These are phyloP conservation scores for Corynespora cassiicola DNA, from an alignment of 2,329 filamentous ascomycete species.

Conservation along the genomic window DNA sequence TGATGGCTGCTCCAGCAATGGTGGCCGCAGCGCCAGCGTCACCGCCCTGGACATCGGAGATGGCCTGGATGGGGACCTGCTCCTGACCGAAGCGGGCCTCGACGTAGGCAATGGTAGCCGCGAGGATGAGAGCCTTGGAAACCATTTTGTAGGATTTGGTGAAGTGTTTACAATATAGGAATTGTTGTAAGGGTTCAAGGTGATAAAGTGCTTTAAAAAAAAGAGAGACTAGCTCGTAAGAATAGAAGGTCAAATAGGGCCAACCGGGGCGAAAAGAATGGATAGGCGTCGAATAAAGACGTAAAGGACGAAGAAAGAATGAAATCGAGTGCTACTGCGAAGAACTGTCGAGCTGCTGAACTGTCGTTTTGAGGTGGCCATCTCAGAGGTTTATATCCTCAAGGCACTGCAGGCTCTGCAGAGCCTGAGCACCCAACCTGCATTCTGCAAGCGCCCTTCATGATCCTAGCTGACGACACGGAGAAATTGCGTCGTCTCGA, in stretches of 20 bases:
- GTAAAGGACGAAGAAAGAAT: constrained; percentile 24
- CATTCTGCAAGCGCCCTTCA: constrained; percentile 19
- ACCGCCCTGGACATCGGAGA: constrained; percentile 62
- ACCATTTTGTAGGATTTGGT: constrained; percentile 31
- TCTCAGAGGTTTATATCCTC: constrained; percentile 33
- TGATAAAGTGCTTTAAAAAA: constrained; percentile 16
- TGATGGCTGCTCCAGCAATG: constrained; percentile 67
- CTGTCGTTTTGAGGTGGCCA: constrained; percentile 15
- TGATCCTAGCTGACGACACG: constrained; percentile 6
- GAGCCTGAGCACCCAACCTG: not conserved
- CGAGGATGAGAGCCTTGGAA: constrained; percentile 38
- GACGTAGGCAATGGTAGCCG: constrained; percentile 41
- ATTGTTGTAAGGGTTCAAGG: constrained; percentile 18
- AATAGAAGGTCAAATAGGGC: constrained; percentile 22
- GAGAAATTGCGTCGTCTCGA: constrained; percentile 37
- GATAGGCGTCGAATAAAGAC: too few relatives aligned
- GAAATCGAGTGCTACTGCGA: constrained; percentile 29
- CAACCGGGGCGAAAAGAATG: constrained; percentile 41
- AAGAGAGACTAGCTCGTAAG: constrained; percentile 45
- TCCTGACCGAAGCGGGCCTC: constrained; percentile 67
- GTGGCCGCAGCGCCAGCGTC: constrained; percentile 67
- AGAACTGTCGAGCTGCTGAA: constrained; percentile 34
- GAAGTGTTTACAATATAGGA: constrained; percentile 24
- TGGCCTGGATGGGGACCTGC: constrained; percentile 62
- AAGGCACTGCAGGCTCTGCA: constrained; percentile 10